phyloP scores from a whole-genome alignment of 257 asterid species.

The Lithospermum erythrorhizon region DNA sequence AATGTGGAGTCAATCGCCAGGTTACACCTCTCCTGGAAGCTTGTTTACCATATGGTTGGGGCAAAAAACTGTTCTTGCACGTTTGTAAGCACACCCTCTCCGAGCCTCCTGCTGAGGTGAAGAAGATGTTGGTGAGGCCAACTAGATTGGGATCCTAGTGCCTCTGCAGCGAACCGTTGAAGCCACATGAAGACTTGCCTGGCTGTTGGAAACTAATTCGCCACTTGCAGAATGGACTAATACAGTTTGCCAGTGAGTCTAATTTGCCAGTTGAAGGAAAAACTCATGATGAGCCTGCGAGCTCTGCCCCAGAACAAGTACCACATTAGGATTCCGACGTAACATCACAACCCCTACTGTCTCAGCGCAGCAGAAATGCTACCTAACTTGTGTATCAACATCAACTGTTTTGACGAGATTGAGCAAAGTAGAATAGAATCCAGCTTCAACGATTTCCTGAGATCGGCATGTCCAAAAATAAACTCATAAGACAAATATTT shows the following conservation, averaged over 20 bases:
- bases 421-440: no score
- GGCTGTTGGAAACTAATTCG: slow-evolving; percentile 11
- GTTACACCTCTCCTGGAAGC: slow-evolving; percentile 20
- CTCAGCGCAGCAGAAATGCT: no score
- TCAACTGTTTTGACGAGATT: no score
- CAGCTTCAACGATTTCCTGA: no score
- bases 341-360: slow-evolving; percentile 50
- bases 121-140: slow-evolving; percentile 85
- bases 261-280: slow-evolving; percentile 53
- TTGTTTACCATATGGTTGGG: not conserved
- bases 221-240: slow-evolving; percentile 65
- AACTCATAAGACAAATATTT: no score
- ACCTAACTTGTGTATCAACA: no score
- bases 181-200: slow-evolving; percentile 82
- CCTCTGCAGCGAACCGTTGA: slow-evolving; percentile 54
- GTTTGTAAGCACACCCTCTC: no score
- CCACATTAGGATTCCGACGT: slow-evolving; percentile 39
- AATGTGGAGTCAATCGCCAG: slow-evolving; percentile 97
- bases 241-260: slow-evolving; percentile 53
- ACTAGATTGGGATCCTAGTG: slow-evolving; percentile 87
- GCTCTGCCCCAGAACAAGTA: slow-evolving; percentile 30
- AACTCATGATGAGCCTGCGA: slow-evolving; percentile 30
- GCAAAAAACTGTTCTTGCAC: no score
- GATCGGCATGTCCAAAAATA: no score
- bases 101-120: no score